These are phyloP conservation scores for Megacollybia platyphylla DNA, from an alignment of 1,284 basidiomycete species.

Conservation along the genomic window DNA sequence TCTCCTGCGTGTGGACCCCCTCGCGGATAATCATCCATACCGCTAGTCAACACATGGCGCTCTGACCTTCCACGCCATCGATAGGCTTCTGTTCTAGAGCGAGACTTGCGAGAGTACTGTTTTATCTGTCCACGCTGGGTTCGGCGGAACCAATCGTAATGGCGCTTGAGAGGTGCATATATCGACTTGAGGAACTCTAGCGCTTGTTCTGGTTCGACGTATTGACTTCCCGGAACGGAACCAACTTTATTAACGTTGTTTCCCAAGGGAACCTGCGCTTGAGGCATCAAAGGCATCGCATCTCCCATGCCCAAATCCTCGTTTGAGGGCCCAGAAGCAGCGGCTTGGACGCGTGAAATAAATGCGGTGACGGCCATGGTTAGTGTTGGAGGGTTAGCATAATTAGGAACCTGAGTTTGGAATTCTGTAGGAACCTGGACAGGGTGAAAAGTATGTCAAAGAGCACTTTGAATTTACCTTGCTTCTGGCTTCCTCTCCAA, in stretches of 20 bases:
- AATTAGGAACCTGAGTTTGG: constrained; percentile 83
- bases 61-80: constrained; percentile 88
- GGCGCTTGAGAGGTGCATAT: constrained; percentile 74
- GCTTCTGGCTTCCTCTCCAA: constrained; percentile 90
- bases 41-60: constrained; percentile 82
- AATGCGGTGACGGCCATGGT: constrained; percentile 85
- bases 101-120: constrained; percentile 72
- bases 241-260: constrained; percentile 6
- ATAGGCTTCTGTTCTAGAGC: constrained; percentile 82
- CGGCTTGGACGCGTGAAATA: constrained; percentile 58
- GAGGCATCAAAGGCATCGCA: constrained; percentile 34
- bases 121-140: constrained; percentile 90
- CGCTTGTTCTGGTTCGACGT: constrained; percentile 49
- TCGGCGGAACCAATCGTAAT: constrained; percentile 92
- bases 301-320: constrained; percentile 56
- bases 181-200: constrained; percentile 64
- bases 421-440: constrained; percentile 75
- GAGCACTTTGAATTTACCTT: constrained; percentile 33
- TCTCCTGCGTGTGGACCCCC: constrained; percentile 83
- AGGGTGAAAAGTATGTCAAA: neutral
- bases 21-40: constrained; percentile 92
- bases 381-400: constrained; percentile 90
- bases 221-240: constrained; percentile 24
- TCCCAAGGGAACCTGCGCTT: constrained; percentile 14
- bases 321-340: constrained; percentile 30